Percentiles rank a stretch among this genome's conserved stretches.
Conservation (phyloP, 352 stramenopile genomes). For the Phytophthora crassamura region DNA sequence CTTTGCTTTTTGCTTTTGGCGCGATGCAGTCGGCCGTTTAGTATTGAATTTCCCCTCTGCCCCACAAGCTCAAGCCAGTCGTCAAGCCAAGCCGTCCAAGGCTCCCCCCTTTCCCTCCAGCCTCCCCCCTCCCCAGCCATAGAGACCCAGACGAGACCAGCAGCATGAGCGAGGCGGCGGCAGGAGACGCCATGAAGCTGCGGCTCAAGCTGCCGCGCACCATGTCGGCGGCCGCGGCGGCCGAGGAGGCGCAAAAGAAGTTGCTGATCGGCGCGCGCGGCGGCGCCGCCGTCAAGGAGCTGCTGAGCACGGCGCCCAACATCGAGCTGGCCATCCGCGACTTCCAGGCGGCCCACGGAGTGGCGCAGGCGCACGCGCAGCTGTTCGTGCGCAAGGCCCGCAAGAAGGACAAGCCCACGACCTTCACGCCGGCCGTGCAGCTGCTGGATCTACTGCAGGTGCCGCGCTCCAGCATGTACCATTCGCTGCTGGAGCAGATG, state of each 20-base stretch:
- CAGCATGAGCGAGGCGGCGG: slow-evolving; percentile 48
- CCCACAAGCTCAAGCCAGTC: slow-evolving; percentile 27
- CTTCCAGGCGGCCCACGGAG: slow-evolving; percentile 74
- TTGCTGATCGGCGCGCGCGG: slow-evolving; percentile 76
- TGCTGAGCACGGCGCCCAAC: slow-evolving; percentile 85
- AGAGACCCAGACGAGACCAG: slow-evolving; percentile 10
- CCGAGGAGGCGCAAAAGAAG: slow-evolving; percentile 43
- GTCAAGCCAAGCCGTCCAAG: slow-evolving; percentile 8
- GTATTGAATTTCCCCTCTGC: slow-evolving; percentile 44
- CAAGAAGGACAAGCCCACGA: slow-evolving; percentile 31
- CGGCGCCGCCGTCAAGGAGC: slow-evolving; percentile 78
- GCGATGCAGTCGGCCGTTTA: slow-evolving; percentile 16
- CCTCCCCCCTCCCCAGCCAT: not conserved
- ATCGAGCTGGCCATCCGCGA: slow-evolving; percentile 83
- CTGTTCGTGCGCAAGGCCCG: slow-evolving; percentile 40
- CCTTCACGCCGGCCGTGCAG: slow-evolving; percentile 66
- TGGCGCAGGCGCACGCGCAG: slow-evolving; percentile 57
- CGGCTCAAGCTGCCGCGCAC: slow-evolving; percentile 62
- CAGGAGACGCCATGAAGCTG: slow-evolving; percentile 42
- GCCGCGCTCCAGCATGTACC: slow-evolving; percentile 66
- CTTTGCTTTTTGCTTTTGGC: no score
- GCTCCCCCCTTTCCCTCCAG: not conserved
- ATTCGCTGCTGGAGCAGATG: slow-evolving; percentile 73
- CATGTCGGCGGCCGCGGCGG: slow-evolving; percentile 28
- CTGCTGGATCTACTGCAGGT: slow-evolving; percentile 84